Evolutionary conservation across 495 filamentous ascomycete genomes (phyloP).

Genomic region (Bryoglossum gracile): DNA sequence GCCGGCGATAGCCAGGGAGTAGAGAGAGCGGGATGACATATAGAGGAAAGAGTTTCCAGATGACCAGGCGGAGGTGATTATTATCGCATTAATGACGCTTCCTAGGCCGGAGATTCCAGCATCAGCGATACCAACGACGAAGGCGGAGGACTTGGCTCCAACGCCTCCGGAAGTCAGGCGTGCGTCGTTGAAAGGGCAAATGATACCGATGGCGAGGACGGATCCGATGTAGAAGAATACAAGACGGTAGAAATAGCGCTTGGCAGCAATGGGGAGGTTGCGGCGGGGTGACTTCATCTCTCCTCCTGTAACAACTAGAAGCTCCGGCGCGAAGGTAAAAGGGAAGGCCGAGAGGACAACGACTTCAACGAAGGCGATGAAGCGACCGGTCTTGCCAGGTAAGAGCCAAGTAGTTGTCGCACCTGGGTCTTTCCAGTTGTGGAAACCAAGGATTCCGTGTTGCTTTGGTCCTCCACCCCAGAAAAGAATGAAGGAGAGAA

Average conservation of each 20-base stretch:
- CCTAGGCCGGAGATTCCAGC: slow-evolving; percentile 44
- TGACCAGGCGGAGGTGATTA: slow-evolving; percentile 53
- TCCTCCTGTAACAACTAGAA: slow-evolving; percentile 46
- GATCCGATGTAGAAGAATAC: slow-evolving; percentile 51
- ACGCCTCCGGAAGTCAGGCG: slow-evolving; percentile 43
- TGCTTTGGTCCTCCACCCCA: slow-evolving; percentile 65
- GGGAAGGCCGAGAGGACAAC: slow-evolving; percentile 46
- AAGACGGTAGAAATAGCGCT: slow-evolving; percentile 41
- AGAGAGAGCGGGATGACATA: slow-evolving; percentile 46
- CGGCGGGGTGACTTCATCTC: slow-evolving; percentile 35
- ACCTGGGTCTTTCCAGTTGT: slow-evolving; percentile 71
- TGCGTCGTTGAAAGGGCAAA: slow-evolving; percentile 47
- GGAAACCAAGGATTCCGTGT: slow-evolving; percentile 57
- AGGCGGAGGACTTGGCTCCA: slow-evolving; percentile 50
- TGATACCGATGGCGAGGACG: slow-evolving; percentile 47
- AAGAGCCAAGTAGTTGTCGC: slow-evolving; percentile 30
- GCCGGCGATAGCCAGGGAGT: slow-evolving; percentile 45
- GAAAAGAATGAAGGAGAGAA: slow-evolving; percentile 62
- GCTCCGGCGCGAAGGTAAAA: slow-evolving; percentile 49
- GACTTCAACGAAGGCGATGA: slow-evolving; percentile 31
- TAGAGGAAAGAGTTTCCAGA: slow-evolving; percentile 57
- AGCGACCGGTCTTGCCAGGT: slow-evolving; percentile 31
- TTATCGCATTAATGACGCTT: slow-evolving; percentile 45
- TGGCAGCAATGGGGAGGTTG: slow-evolving; percentile 45
- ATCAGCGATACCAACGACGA: slow-evolving; percentile 49